A percentile compares a stretch with the other conserved stretches of the same genome.
Conservation (phyloP, 2,329 filamentous ascomycete genomes). For the Penicillium hesseltinei region DNA sequence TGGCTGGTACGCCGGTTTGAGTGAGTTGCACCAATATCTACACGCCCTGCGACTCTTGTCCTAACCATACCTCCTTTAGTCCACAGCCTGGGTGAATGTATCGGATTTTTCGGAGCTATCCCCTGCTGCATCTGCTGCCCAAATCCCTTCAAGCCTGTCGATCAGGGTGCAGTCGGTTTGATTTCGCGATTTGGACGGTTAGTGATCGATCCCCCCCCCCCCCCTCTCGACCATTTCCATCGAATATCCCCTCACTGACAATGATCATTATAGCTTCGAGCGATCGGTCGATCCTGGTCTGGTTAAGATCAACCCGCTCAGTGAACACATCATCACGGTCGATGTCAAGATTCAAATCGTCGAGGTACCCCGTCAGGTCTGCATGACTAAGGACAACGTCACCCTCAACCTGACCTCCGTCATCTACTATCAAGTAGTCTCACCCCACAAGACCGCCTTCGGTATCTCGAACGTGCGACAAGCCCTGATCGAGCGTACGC, state of each 20-base stretch:
- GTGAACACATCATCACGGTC: conserved; percentile 83
- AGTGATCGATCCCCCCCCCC: conserved; percentile 14
- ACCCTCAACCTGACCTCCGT: conserved; percentile 90
- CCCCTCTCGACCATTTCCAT: too few relatives aligned
- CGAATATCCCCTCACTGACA: conserved; percentile 3
- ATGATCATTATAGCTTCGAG: conserved; percentile 60
- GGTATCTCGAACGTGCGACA: conserved; percentile 92
- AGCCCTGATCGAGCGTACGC: conserved; percentile 95
- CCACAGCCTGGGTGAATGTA: conserved; percentile 67
- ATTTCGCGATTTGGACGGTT: conserved; percentile 85
- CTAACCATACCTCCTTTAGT: conserved; percentile 46
- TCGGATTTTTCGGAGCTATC: conserved; percentile 80
- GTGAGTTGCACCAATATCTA: conserved; percentile 48
- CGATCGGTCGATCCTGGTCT: conserved; percentile 94
- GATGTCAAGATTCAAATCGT: conserved; percentile 99
- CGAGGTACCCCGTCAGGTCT: conserved; percentile 90
- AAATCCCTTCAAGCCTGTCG: conserved; percentile 91
- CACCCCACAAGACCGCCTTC: conserved; percentile 94
- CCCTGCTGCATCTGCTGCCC: conserved; percentile 91
- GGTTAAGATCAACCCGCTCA: conserved; percentile 95
- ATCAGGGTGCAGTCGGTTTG: conserved; percentile 90
- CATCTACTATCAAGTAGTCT: conserved; percentile 97
- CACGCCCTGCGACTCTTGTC: background rate
- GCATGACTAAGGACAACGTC: conserved; percentile 99
- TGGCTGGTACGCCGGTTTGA: conserved; percentile 89